Evolutionary conservation across 352 stramenopile species (phyloP).

Genomic region (Peronospora belbahrii): DNA sequence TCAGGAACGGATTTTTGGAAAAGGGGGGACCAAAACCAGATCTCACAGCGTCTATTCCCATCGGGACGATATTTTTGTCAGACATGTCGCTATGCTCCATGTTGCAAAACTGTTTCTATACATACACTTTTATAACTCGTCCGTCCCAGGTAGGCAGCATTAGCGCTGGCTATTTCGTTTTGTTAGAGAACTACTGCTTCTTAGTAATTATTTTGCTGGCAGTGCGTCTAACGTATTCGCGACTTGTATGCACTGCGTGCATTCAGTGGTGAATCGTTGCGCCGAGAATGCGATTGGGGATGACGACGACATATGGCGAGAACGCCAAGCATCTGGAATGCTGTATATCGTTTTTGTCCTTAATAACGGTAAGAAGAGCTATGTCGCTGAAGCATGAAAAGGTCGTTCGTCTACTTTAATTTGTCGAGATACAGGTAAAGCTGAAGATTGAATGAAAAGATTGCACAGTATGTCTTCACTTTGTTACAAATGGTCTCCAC

Average conservation of each 20-base stretch:
- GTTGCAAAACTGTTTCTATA: background rate
- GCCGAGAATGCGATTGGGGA: conserved; percentile 19
- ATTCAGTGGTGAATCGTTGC: conserved; percentile 1
- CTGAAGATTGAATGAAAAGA: conserved; percentile 2
- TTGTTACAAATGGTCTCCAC: conserved; percentile 14
- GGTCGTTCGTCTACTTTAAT: conserved; percentile 6
- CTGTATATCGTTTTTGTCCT: background rate
- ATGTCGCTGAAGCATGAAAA: conserved; percentile 1
- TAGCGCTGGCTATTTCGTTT: conserved; percentile 1
- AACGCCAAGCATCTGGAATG: conserved; percentile 3
- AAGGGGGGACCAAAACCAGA: conserved; percentile 26
- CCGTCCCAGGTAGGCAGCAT: background rate
- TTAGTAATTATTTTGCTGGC: background rate
- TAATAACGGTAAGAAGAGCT: background rate
- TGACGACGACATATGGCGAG: conserved; percentile 9
- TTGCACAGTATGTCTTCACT: background rate
- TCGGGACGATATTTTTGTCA: conserved; percentile 16
- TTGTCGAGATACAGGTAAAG: conserved; percentile 7
- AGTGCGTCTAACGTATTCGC: background rate
- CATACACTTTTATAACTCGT: too few species aligned
- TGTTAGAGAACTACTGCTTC: background rate
- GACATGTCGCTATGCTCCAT: conserved; percentile 18
- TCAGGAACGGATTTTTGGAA: conserved; percentile 22
- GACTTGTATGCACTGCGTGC: background rate
- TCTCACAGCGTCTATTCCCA: conserved; percentile 14